Evolutionary conservation across 2,329 filamentous ascomycete genomes (phyloP).

Genomic region (Coccinonectria pachysandricola): DNA sequence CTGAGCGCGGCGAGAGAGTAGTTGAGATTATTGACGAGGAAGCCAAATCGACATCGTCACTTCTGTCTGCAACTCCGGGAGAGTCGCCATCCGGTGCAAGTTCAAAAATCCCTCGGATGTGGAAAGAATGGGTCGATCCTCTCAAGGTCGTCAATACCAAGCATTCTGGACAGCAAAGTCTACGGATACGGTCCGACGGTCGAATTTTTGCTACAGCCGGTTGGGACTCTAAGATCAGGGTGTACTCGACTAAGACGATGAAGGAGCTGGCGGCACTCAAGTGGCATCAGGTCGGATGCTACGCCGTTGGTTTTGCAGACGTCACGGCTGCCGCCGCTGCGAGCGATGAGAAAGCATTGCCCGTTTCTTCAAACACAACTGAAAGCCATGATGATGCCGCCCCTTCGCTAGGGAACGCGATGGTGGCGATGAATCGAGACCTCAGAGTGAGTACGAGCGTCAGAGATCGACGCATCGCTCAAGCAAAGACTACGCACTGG

Average conservation of each 20-base stretch:
- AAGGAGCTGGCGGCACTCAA: conserved; percentile 85
- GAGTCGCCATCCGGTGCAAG: background rate
- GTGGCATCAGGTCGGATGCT: conserved; percentile 87
- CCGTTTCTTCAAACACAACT: background rate
- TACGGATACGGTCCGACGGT: conserved; percentile 68
- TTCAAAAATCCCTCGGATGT: conserved; percentile 5
- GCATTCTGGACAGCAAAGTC: conserved; percentile 80
- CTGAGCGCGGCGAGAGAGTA: conserved; percentile 13
- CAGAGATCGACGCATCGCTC: conserved; percentile 51
- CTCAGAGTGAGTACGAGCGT: conserved; percentile 27
- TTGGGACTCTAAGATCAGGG: conserved; percentile 74
- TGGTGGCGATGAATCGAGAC: conserved; percentile 3
- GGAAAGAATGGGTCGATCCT: conserved; percentile 33
- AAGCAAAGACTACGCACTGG: conserved; percentile 71
- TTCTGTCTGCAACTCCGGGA: conserved; percentile 16
- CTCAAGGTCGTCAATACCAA: conserved; percentile 63
- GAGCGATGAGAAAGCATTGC: background rate
- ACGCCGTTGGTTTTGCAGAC: conserved; percentile 63
- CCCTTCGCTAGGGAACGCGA: background rate
- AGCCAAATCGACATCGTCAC: conserved; percentile 6
- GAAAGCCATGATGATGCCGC: background rate
- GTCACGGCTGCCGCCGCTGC: conserved; percentile 14
- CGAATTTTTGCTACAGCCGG: conserved; percentile 82
- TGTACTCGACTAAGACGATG: conserved; percentile 73
- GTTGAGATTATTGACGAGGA: conserved; percentile 16